Evolutionary conservation across 768 basidiomycete species (phyloP).

Genomic region (Lactarius sp.): DNA sequence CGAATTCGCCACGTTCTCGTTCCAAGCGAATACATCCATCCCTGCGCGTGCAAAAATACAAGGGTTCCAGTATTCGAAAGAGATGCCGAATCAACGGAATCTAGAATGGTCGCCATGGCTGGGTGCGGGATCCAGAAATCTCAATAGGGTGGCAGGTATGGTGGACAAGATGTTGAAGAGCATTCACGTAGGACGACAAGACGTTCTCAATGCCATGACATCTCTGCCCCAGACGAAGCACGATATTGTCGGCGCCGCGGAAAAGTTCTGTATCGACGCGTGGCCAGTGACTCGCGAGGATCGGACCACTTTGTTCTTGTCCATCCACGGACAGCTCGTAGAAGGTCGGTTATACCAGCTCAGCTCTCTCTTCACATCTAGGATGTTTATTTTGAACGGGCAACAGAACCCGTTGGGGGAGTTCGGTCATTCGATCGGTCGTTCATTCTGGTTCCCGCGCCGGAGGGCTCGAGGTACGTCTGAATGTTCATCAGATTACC

Average conservation of each 20-base stretch:
- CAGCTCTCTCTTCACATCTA: neutral
- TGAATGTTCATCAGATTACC: neutral
- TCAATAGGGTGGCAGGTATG: conserved; percentile 58
- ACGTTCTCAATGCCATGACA: conserved; percentile 53
- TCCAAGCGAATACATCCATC: conserved; percentile 78
- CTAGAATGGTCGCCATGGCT: conserved; percentile 77
- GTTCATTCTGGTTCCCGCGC: conserved; percentile 78
- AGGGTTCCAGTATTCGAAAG: conserved; percentile 55
- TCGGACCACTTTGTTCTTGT: conserved; percentile 52
- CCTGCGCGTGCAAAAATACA: conserved; percentile 72
- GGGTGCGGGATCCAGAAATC: conserved; percentile 62
- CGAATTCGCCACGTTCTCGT: conserved; percentile 86
- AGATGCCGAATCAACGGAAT: conserved; percentile 78
- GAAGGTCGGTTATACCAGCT: conserved; percentile 58
- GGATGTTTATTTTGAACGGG: neutral
- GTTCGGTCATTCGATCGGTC: conserved; percentile 91
- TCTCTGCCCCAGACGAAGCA: conserved; percentile 76
- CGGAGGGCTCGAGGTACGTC: conserved; percentile 78
- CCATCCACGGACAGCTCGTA: conserved; percentile 84
- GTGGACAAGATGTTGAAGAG: conserved; percentile 59
- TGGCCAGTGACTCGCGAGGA: conserved; percentile 69
- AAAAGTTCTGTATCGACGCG: conserved; percentile 84
- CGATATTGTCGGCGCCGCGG: conserved; percentile 69
- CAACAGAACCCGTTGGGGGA: conserved; percentile 63
- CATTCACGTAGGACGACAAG: conserved; percentile 67